These are phyloP conservation scores for Pichia sp. DNA, from an alignment of 1,139 yeast genomes.

Conservation along the genomic window DNA sequence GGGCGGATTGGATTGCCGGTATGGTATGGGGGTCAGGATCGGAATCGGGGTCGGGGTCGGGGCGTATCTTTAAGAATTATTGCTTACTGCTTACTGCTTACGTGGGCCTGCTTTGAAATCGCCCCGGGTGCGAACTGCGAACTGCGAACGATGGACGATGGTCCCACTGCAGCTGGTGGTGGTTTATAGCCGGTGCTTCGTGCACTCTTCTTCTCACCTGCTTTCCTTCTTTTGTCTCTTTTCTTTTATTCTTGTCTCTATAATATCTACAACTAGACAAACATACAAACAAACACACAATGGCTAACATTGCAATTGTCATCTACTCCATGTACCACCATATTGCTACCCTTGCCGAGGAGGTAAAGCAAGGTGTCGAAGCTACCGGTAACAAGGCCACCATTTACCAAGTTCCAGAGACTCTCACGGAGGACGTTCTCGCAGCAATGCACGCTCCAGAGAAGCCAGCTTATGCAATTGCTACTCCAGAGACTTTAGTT, in stretches of 20 bases:
- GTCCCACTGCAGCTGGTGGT: no score
- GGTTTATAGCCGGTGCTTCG: no score
- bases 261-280: background rate
- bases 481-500: conserved; percentile 32
- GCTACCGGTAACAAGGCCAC: conserved; percentile 33
- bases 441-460: conserved; percentile 37
- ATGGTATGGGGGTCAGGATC: no score
- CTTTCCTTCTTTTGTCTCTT: background rate
- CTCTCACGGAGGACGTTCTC: conserved; percentile 38
- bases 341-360: conserved; percentile 35
- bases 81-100: no score
- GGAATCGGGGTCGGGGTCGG: no score
- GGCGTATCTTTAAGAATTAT: no score
- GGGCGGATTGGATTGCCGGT: no score
- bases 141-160: no score
- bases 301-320: conserved; percentile 29
- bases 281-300: conserved; percentile 2
- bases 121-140: no score
- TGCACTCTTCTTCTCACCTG: background rate
- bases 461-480: conserved; percentile 34
- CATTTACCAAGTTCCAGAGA: conserved; percentile 45
- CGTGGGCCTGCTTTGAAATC: no score
- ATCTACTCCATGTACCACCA: conserved; percentile 47
- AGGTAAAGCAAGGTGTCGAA: conserved; percentile 37
- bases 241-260: background rate